Conservation (phyloP, 2,329 filamentous ascomycete species). For the Bertia moriformis region DNA sequence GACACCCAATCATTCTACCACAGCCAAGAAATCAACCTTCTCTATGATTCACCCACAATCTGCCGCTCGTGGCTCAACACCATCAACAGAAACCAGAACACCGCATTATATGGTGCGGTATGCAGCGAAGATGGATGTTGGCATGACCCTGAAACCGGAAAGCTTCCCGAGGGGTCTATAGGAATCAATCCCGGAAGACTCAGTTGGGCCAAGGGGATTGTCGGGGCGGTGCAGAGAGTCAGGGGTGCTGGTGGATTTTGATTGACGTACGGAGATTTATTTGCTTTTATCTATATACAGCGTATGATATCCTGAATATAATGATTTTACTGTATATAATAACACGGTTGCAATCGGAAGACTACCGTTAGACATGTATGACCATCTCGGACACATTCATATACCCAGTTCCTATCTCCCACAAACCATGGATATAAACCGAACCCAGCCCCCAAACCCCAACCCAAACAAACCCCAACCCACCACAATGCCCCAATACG, state of each 20-base stretch:
- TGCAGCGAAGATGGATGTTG: slow-evolving; percentile 38
- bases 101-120: slow-evolving; percentile 32
- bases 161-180: slow-evolving; percentile 25
- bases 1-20: slow-evolving; percentile 50
- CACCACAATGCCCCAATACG: neutral
- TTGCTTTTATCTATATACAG: slow-evolving; percentile 1
- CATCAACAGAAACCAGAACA: slow-evolving; percentile 42
- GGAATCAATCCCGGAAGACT: slow-evolving; percentile 37
- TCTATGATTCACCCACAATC: slow-evolving; percentile 35
- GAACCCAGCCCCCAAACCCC: too few relatives aligned
- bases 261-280: neutral
- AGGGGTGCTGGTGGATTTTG: slow-evolving; percentile 39
- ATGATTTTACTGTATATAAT: too few relatives aligned
- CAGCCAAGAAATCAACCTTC: slow-evolving; percentile 44
- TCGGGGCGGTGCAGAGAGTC: slow-evolving; percentile 42
- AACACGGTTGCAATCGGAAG: too few relatives aligned
- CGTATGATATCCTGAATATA: too few relatives aligned
- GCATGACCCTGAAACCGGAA: slow-evolving; percentile 25
- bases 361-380: neutral
- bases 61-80: slow-evolving; percentile 34
- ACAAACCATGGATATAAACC: too few relatives aligned
- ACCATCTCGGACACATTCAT: neutral
- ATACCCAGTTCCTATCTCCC: too few relatives aligned
- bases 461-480: too few relatives aligned
- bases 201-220: slow-evolving; percentile 39